These are phyloP conservation scores for Salix arbutifolia DNA, from an alignment of 345 rosid genomes.

Conservation along the genomic window DNA sequence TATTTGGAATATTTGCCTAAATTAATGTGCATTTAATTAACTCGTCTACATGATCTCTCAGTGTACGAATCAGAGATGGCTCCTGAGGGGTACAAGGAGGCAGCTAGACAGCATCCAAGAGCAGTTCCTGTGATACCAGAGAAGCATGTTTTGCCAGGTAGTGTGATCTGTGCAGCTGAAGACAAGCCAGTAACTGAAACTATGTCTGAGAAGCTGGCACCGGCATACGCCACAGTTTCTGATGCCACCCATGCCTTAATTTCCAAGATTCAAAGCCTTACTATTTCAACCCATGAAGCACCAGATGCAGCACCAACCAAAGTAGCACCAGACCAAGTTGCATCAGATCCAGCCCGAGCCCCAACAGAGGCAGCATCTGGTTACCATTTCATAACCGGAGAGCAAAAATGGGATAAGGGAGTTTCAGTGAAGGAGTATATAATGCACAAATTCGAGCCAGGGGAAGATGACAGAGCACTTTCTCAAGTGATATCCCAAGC, in stretches of 20 bases:
- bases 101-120: slow-evolving; percentile 50
- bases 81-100: slow-evolving; percentile 43
- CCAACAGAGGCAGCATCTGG: slow-evolving; percentile 2
- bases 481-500: slow-evolving; percentile 56
- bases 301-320: slow-evolving; percentile 12
- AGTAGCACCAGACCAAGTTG: not conserved
- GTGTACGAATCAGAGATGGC: slow-evolving; percentile 78
- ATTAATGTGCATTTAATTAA: not conserved
- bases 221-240: slow-evolving; percentile 44
- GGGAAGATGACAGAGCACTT: slow-evolving; percentile 72
- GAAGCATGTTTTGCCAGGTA: slow-evolving; percentile 22
- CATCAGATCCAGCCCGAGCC: slow-evolving; percentile 10
- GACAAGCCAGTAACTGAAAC: slow-evolving; percentile 24
- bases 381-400: not conserved
- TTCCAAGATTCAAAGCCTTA: slow-evolving; percentile 47
- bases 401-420: slow-evolving; percentile 57
- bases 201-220: slow-evolving; percentile 42
- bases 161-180: slow-evolving; percentile 4
- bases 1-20: not conserved
- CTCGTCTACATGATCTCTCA: slow-evolving; percentile 14
- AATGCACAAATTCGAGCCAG: slow-evolving; percentile 59
- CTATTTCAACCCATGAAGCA: slow-evolving; percentile 21
- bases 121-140: slow-evolving; percentile 29
- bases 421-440: slow-evolving; percentile 74
- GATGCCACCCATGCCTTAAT: slow-evolving; percentile 43